Evolutionary conservation across 2,329 filamentous ascomycete genomes (phyloP).

Genomic region (Fusarium clavum): DNA sequence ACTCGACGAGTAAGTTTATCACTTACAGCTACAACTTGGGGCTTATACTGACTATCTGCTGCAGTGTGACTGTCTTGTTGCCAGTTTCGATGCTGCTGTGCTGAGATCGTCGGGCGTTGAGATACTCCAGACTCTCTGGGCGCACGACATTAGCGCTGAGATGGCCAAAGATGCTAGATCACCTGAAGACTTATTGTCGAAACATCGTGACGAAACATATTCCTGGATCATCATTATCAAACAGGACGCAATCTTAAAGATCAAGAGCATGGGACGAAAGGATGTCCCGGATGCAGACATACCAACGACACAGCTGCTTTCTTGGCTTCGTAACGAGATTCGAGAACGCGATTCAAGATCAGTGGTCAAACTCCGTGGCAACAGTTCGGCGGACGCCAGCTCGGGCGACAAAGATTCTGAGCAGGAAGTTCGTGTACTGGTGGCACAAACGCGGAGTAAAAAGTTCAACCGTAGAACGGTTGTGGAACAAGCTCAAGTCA

Average conservation of each 20-base stretch:
- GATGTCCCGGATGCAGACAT: slow-evolving; percentile 82
- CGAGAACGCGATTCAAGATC: slow-evolving; percentile 79
- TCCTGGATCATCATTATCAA: slow-evolving; percentile 93
- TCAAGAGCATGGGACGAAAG: slow-evolving; percentile 81
- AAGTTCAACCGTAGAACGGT: slow-evolving; percentile 91
- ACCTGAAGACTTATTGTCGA: slow-evolving; percentile 80
- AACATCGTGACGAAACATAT: slow-evolving; percentile 81
- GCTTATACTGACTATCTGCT: slow-evolving; percentile 1
- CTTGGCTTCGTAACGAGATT: slow-evolving; percentile 84
- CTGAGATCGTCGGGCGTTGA: slow-evolving; percentile 82
- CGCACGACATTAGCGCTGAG: slow-evolving; percentile 87
- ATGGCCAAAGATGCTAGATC: slow-evolving; percentile 83
- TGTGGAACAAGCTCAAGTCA: slow-evolving; percentile 78
- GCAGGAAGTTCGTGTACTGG: slow-evolving; percentile 85
- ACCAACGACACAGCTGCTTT: slow-evolving; percentile 76
- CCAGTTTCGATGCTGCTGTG: slow-evolving; percentile 83
- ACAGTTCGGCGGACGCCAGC: slow-evolving; percentile 47
- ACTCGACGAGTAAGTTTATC: slow-evolving; percentile 68
- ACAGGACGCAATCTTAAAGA: slow-evolving; percentile 78
- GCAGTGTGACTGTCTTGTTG: slow-evolving; percentile 88
- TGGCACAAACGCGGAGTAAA: slow-evolving; percentile 85
- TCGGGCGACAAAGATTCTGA: slow-evolving; percentile 57
- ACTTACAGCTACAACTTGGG: not conserved
- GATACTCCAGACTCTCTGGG: slow-evolving; percentile 83
- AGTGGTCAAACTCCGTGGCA: slow-evolving; percentile 56